These are phyloP conservation scores for Sistotremastrum niveocremeum DNA, from an alignment of 768 basidiomycete species.

Conservation along the genomic window DNA sequence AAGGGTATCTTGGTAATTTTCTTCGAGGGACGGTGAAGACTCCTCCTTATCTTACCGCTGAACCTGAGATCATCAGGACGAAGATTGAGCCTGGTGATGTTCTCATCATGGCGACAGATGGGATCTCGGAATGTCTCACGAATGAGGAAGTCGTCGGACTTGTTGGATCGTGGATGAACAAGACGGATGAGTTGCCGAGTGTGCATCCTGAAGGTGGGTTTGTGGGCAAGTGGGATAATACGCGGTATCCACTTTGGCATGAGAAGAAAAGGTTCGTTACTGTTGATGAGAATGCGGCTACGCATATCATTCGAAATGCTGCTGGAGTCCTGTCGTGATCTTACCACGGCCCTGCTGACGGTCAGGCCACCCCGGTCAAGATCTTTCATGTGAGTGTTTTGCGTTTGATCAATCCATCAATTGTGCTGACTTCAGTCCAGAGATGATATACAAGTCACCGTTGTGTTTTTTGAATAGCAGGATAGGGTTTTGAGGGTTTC, in stretches of 20 bases:
- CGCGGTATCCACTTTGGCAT: conserved; percentile 25
- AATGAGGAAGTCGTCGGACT: conserved; percentile 43
- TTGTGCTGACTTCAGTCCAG: conserved; percentile 5
- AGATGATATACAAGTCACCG: conserved; percentile 21
- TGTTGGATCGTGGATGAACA: conserved; percentile 33
- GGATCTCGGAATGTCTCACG: conserved; percentile 39
- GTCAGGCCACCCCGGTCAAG: conserved; percentile 25
- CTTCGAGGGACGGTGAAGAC: conserved; percentile 20
- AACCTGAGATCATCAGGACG: conserved; percentile 34
- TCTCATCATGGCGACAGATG: conserved; percentile 38
- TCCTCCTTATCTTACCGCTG: conserved; percentile 39
- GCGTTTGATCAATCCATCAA: neutral
- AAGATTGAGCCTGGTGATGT: conserved; percentile 34
- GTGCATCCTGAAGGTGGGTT: conserved; percentile 18
- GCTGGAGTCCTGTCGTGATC: conserved; percentile 32
- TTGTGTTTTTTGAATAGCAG: conserved; percentile 9
- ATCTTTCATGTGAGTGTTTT: conserved; percentile 22
- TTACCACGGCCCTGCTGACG: conserved; percentile 25
- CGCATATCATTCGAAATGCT: conserved; percentile 40
- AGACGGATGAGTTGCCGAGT: conserved; percentile 7
- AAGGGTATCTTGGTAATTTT: conserved; percentile 19
- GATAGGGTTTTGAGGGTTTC: neutral
- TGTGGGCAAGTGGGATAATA: conserved; percentile 14
- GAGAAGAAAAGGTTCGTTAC: conserved; percentile 27
- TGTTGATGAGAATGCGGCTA: conserved; percentile 30